Evolutionary conservation across 768 basidiomycete species (phyloP), one percentile per base, ranked within the genome.

Genomic region (Auricularia sp.): DNA sequence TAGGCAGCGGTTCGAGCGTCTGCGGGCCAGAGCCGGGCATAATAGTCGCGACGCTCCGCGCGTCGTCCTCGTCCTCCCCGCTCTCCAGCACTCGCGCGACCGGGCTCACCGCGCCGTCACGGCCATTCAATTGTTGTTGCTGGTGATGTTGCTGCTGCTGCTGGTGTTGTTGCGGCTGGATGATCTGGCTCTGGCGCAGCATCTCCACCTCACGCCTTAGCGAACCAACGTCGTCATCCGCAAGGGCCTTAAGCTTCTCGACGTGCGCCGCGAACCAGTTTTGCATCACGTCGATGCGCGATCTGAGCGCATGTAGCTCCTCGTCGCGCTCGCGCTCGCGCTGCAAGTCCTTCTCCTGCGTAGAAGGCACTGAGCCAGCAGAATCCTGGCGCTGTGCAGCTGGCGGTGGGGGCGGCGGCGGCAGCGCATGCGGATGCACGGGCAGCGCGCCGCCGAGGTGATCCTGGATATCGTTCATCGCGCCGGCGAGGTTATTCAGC

Each of bases 391-490:
- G 23, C 56, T 14, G 16, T 23, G 2, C 23, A 36, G 65, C 18
- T 64, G 61, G 71, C 39, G 64, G 44, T 64, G 61, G 36, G 53
- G 18, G 64, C n/a, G 53, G 36, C 16, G 33, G 53, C 8, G 61
- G 71, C 36, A 63, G 62, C 43, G 34, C 33, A 16, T 36, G 44
- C 35, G 44, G 54, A 21, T 44, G 61, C 14, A 29, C 23, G 34
- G 56, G 56, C 71, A 90, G 69, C 44, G 84, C 82, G 2, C 96
- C 95, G 35, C 89, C 89, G 4, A 99, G 78, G 0, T 91, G 93
- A 69, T 97, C 93, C 66, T 92, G 88, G 56, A 98, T 91, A 16
- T 97, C 93, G 51, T 79, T 83, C 84, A 99, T 91, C 3, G 90
- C 81, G 11, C 83, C 83, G 16, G 84, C 87, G 39, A 98, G 77